Evolutionary conservation across 2,329 filamentous ascomycete species (phyloP).

Genomic region (Aspergillus sp.): DNA sequence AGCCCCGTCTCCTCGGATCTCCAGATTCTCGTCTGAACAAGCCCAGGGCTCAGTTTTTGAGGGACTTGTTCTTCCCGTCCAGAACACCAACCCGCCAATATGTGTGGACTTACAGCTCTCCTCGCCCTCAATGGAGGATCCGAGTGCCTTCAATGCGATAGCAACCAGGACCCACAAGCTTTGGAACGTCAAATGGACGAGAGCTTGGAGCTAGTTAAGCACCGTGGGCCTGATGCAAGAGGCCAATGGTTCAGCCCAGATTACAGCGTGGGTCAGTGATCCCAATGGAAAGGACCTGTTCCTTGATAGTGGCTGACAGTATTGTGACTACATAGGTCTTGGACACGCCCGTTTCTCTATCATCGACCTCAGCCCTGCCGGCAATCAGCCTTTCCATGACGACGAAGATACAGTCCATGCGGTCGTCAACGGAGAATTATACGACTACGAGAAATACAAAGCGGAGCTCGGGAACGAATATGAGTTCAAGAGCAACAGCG

Average conservation of each 20-base stretch:
- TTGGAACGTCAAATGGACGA: conserved; percentile 26
- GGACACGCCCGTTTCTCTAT: conserved; percentile 59
- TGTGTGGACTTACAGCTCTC: conserved; percentile 22
- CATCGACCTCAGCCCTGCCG: conserved; percentile 56
- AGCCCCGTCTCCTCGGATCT: neutral
- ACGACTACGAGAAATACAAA: conserved; percentile 56
- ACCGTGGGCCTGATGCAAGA: conserved; percentile 53
- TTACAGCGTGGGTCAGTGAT: conserved; percentile 44
- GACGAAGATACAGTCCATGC: conserved; percentile 52
- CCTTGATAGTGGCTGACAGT: neutral
- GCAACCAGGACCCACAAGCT: neutral
- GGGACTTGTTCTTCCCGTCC: neutral
- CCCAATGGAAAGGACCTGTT: neutral
- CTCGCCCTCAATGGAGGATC: conserved; percentile 4
- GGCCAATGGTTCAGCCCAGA: conserved; percentile 54
- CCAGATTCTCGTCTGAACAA: neutral
- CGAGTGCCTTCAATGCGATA: neutral
- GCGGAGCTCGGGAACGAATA: conserved; percentile 45
- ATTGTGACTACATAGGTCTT: conserved; percentile 39
- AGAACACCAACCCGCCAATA: neutral
- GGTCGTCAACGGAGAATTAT: conserved; percentile 66
- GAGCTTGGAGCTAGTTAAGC: conserved; percentile 46
- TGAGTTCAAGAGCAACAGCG: conserved; percentile 52
- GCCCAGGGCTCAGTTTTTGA: neutral
- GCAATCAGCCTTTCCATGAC: conserved; percentile 53